These are phyloP conservation scores for Pelargonium nanum DNA, from an alignment of 345 rosid species.

Conservation along the genomic window DNA sequence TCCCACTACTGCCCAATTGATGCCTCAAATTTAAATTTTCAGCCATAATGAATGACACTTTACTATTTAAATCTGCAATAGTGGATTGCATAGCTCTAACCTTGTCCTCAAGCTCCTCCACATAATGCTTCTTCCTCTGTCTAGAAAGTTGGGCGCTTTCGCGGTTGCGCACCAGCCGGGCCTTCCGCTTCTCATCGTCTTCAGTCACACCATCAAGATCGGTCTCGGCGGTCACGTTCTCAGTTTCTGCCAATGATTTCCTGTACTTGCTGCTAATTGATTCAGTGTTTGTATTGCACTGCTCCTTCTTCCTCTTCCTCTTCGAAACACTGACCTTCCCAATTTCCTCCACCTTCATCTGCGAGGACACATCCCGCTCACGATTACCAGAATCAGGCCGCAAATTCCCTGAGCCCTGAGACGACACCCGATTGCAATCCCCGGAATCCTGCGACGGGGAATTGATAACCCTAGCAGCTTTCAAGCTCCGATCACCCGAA, in stretches of 20 bases:
- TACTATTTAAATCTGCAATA: conserved; percentile 63
- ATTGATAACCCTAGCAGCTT: conserved; percentile 17
- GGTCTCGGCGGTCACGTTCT: conserved; percentile 13
- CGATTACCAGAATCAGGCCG: conserved; percentile 32
- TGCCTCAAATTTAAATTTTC: conserved; percentile 76
- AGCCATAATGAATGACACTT: conserved; percentile 65
- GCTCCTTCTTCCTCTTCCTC: conserved; percentile 49
- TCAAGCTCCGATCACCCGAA: conserved; percentile 19
- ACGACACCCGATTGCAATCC: conserved; percentile 20
- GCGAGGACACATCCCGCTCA: conserved; percentile 21
- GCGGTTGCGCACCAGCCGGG: conserved; percentile 77
- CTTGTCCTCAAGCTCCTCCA: conserved; percentile 95
- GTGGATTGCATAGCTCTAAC: conserved; percentile 73
- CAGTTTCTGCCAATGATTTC: conserved; percentile 20
- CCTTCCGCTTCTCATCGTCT: conserved; percentile 63
- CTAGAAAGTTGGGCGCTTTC: conserved; percentile 99
- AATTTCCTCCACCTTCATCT: conserved; percentile 37
- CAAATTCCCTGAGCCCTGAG: conserved; percentile 33
- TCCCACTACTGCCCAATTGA: conserved; percentile 41
- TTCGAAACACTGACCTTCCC: conserved; percentile 26
- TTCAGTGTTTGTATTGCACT: conserved; percentile 23
- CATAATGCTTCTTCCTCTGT: conserved; percentile 96
- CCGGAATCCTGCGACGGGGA: conserved; percentile 20
- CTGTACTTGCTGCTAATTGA: conserved; percentile 30
- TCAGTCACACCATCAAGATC: conserved; percentile 13